Base-by-base conservation (phyloP, 148 eudicot genomes). In the Camellia sinensis region DNA sequence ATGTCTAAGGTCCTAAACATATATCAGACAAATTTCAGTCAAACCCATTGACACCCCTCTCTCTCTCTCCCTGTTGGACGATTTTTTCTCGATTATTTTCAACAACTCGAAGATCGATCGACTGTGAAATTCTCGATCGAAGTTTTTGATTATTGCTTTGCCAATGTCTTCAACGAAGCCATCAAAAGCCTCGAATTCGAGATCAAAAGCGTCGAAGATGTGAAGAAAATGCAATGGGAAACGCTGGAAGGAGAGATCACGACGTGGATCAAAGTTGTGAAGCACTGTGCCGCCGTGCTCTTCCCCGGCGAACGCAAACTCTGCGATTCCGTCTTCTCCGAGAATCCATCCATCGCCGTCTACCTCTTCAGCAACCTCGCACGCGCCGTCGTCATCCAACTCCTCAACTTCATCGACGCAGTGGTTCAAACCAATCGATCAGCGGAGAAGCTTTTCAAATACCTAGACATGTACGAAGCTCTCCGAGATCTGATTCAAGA, bases 361-460 rank as follows among this genome's bases (percentile, higher is more conserved):
- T 82, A 77, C 54, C 67, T 88, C 19, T 87, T 86, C 74, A 60
- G 83, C 72, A 84, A 87, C 82, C 83, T 94, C 3, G 87, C 88
- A 13, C 86, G 89, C n/a, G 75, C 88, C 0, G 81, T 88, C 0
- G 85, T 89, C 9, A 85, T 88, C 43, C 88, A 82, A 17, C 83
- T 95, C 54, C 90, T 92, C 19, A 91, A 89, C 83, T 93, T 93
- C 73, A 95, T 89, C 0, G 97, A 90, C 77, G 96, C 91, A 3
- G 84, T 93, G 1, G 82, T 91, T 0, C 79, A 88, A 85, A 88
- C 94, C 5, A 87, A 85, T 60, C 86, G 91, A 2, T 85, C 92
- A 0, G 88, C 97, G 0, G 98, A 95, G 79, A 87, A 89, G 71
- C 87, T 95, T 12, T 95, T 95, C 83, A 95, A 88, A 74, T 91